Conservation (phyloP, 371 early-diverging fungal genomes). For the Actinomortierella wolfii region DNA sequence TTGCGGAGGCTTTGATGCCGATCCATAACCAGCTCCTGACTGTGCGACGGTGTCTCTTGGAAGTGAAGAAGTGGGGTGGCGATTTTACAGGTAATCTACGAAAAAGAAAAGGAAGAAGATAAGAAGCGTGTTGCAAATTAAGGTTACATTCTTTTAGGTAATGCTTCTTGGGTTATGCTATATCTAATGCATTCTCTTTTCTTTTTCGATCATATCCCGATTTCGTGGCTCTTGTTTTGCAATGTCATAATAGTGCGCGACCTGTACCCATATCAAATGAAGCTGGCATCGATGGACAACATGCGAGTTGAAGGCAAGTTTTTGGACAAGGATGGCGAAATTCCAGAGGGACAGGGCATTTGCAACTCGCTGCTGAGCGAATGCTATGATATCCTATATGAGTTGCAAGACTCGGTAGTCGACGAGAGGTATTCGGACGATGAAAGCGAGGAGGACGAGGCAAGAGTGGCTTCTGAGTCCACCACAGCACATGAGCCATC, state of each 20-base stretch:
- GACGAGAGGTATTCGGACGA: conserved; percentile 25
- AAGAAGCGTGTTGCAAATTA: neutral
- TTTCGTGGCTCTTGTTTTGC: conserved; percentile 1
- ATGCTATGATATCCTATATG: conserved; percentile 87
- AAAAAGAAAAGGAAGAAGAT: neutral
- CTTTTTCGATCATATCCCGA: neutral
- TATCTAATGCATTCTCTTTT: neutral
- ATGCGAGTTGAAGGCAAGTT: conserved; percentile 88
- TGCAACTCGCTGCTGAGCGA: conserved; percentile 84
- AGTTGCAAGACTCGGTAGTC: conserved; percentile 61
- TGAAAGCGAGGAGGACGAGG: conserved; percentile 14
- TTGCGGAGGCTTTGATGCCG: conserved; percentile 85
- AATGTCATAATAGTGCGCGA: conserved; percentile 62
- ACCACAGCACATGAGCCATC: no score
- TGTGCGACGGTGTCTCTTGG: conserved; percentile 78
- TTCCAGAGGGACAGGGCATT: conserved; percentile 89
- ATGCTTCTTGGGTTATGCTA: neutral
- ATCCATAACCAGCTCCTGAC: conserved; percentile 86
- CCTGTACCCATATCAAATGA: conserved; percentile 90
- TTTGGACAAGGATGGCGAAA: conserved; percentile 78
- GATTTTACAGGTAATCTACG: conserved; percentile 61
- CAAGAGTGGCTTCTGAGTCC: no score
- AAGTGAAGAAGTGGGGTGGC: conserved; percentile 84
- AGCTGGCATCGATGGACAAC: conserved; percentile 81
- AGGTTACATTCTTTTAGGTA: neutral